Percentiles rank a stretch among this genome's conserved stretches.
phyloP scores from a whole-genome alignment of 257 asterid genomes.

The Solanum infundibuliforme region DNA sequence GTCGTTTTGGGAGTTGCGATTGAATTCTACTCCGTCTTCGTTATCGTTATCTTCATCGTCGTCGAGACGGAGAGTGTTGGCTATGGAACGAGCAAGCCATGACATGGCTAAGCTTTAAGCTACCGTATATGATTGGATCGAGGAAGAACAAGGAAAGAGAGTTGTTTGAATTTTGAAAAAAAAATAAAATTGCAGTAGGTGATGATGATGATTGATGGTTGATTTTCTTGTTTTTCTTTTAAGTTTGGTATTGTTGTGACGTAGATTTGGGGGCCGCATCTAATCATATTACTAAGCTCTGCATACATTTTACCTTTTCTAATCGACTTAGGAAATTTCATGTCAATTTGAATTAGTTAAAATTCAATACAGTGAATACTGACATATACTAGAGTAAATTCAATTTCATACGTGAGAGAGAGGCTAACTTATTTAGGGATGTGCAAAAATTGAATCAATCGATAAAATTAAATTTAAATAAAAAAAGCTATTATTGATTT shows the following conservation, averaged over 20 bases:
- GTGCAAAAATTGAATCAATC: too few relatives aligned
- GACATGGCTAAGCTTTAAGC: slow-evolving; percentile 35
- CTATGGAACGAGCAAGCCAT: slow-evolving; percentile 88
- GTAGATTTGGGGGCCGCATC: not conserved
- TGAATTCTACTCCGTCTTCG: not conserved
- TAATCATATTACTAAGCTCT: not conserved
- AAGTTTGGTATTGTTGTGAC: not conserved
- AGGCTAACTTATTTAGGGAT: too few relatives aligned
- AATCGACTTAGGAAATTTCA: too few relatives aligned
- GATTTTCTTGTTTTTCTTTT: not conserved
- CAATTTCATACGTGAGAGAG: not conserved
- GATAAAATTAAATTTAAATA: too few relatives aligned
- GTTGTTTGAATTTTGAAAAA: not conserved
- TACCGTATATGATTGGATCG: not conserved
- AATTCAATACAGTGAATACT: too few relatives aligned
- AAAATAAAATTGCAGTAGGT: not conserved
- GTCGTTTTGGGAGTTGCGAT: not conserved
- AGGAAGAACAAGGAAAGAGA: not conserved
- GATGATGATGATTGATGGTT: not conserved
- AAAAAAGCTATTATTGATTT: not conserved
- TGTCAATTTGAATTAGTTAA: too few relatives aligned
- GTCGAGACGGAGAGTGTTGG: slow-evolving; percentile 69
- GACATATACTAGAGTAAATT: not conserved
- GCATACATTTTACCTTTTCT: too few relatives aligned
- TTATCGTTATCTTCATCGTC: slow-evolving; percentile 18